Evolutionary conservation across 2,329 filamentous ascomycete genomes (phyloP), one percentile per base, ranked within the genome.

Genomic region (Cytospora schulzeri): DNA sequence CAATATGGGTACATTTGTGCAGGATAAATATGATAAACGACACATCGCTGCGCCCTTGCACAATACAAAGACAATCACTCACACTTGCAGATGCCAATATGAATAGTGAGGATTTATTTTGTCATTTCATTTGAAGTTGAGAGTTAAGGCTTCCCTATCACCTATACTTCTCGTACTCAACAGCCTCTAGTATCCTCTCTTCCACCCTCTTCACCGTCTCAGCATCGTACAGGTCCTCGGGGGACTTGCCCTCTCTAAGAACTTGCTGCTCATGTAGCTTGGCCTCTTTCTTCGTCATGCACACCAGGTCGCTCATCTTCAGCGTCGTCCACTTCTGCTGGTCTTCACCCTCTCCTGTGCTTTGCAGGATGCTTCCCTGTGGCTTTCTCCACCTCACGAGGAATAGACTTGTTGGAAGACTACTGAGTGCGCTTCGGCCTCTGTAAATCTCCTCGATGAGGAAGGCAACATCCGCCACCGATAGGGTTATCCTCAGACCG

Each of bases 261-360:
- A 98, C 83, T 72, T 92, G 82, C 74, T 88, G 91, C 74, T 96
- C 91, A 76, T 99, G 95, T 65, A 85, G 83, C 19, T 83, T 78
- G 3, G 91, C 91, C 76, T 97, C 93, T 67, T 97, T 93, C 75
- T 93, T 96, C 1, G 93, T 97, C 91, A 97, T 92, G 71, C 91
- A 91, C 0, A 97, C 93, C 66, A 97, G 74, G 54, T 96, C 89
- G 31, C 84, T 82, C 70, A 94, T 77, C 35, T 81, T 76, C 5
- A 98, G 70, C 3, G 82, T 84, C n/a, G 91, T 88, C 54, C 84
- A 87, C 72, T 91, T 96, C 75, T 98, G 93, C 26, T 88, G 87
- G n/a, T 88, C 83, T 50, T 86, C 85, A 35, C 83, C 83, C 61
- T 85, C 80, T 51, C 93, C 89, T 17, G 92, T 80, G 17, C 76